phyloP scores from a whole-genome alignment of 202 grass and related monocot species.

The Sporobolus alterniflorus region DNA sequence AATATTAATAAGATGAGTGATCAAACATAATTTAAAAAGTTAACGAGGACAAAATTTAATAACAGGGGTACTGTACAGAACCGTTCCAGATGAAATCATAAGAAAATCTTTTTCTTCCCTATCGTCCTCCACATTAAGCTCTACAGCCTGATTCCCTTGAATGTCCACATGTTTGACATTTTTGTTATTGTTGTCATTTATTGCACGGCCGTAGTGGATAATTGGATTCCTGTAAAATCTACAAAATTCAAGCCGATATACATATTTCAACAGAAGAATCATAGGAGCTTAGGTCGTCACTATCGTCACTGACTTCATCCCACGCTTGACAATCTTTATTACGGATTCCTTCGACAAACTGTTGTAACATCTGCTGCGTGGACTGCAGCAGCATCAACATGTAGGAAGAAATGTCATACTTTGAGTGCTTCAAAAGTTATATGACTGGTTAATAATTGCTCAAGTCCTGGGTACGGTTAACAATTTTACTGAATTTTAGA shows the following conservation, averaged over 20 bases:
- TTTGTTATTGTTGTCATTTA: neutral
- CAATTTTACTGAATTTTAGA: too few species aligned
- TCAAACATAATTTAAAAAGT: too few species aligned
- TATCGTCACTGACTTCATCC: slow-evolving; percentile 5
- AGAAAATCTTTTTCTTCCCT: neutral
- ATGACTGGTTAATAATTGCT: neutral
- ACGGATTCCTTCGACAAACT: slow-evolving; percentile 36
- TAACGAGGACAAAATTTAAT: too few species aligned
- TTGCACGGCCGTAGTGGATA: too few species aligned
- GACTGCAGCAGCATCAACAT: slow-evolving; percentile 11
- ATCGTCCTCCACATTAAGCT: neutral
- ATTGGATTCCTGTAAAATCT: neutral
- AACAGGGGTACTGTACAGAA: too few species aligned
- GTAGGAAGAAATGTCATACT: slow-evolving; percentile 5
- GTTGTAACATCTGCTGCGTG: slow-evolving; percentile 36
- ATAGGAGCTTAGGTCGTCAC: neutral
- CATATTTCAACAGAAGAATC: slow-evolving; percentile 13
- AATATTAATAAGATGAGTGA: too few species aligned
- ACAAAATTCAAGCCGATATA: neutral
- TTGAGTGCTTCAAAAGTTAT: neutral
- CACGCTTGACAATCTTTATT: slow-evolving; percentile 6
- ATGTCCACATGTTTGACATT: slow-evolving; percentile 1
- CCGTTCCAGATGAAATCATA: neutral
- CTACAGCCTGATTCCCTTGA: neutral
- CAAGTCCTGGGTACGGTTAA: too few species aligned